Conservation (phyloP, 352 stramenopile species). For the Elongisporangium prolatum region DNA sequence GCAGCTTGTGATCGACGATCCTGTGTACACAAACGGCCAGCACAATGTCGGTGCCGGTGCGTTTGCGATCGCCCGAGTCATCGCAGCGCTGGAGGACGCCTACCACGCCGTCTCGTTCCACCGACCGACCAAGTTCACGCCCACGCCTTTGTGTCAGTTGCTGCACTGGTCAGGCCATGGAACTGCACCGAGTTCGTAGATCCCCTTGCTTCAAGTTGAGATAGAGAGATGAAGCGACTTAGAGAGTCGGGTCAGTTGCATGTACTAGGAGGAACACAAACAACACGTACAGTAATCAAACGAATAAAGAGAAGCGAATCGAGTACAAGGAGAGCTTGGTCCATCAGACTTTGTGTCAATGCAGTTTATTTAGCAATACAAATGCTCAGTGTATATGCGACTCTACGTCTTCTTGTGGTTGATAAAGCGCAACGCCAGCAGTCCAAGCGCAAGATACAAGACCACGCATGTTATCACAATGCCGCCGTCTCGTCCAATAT, state of each 20-base stretch:
- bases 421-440: slow-evolving; percentile 51
- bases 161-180: slow-evolving; percentile 72
- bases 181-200: not conserved
- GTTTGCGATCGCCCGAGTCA: slow-evolving; percentile 74
- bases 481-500: slow-evolving; percentile 44
- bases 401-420: slow-evolving; percentile 50
- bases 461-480: slow-evolving; percentile 41
- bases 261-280: not conserved
- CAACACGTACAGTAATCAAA: not conserved
- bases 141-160: slow-evolving; percentile 72
- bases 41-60: slow-evolving; percentile 75
- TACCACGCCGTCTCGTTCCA: slow-evolving; percentile 80
- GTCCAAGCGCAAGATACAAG: slow-evolving; percentile 33
- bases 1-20: slow-evolving; percentile 82
- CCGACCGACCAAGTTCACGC: slow-evolving; percentile 65
- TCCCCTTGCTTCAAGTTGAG: not conserved
- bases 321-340: not conserved
- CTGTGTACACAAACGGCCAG: slow-evolving; percentile 67
- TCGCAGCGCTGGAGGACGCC: slow-evolving; percentile 75
- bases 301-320: not conserved
- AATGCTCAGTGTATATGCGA: not conserved
- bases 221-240: not conserved
- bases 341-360: not conserved
- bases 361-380: not conserved
- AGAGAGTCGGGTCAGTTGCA: not conserved